Base-by-base conservation (phyloP, 345 rosid species). In the Ceriops zippeliana region DNA sequence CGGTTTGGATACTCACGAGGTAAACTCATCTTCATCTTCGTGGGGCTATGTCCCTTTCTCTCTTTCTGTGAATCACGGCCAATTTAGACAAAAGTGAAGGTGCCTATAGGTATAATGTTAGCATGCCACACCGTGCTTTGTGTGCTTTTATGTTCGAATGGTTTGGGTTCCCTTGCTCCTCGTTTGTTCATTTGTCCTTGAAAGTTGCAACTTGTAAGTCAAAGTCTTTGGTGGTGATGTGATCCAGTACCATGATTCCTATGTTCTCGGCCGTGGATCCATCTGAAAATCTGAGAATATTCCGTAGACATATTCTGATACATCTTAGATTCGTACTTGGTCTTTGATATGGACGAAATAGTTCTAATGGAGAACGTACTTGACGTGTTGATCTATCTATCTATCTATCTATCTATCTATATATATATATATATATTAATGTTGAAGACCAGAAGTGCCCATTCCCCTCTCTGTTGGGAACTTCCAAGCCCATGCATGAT, bases 181-280 rank as follows among this genome's bases (percentile, higher is more conserved):
- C 22, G 17, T 17, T 10, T 20, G 35, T 24, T 1, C 22, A 17
- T 17, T 10, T 20, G 35, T 24, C 49, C 53, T 1, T 5, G 17
- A 16, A 5, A 15, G 52, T 15, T 6, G 21, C 30, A 5, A 53
- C 2, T 22, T 22, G 19, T 4, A 17, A 57, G 24, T 67, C 52
- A 63, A 64, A 22, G 30, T 37, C 46, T 6, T 4, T 15, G 13
- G 5, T n/a, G 19, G 46, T 1, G 21, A 9, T 7, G 35, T 6
- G 2, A 20, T 20, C 17, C 0, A 3, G 30, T 22, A 5, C 20
- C 3, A 22, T 28, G 24, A 24, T 27, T 5, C 7, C 27, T 37
- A 8, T 17, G 58, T 42, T 42, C 28, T 32, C 38, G 35, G 73
- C 66, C 60, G 47, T 38, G 59, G 49, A 69, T 69, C 60, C 5